Evolutionary conservation across 345 rosid species (phyloP), one percentile per base, ranked within the genome.

Genomic region (Citrus australasica): DNA sequence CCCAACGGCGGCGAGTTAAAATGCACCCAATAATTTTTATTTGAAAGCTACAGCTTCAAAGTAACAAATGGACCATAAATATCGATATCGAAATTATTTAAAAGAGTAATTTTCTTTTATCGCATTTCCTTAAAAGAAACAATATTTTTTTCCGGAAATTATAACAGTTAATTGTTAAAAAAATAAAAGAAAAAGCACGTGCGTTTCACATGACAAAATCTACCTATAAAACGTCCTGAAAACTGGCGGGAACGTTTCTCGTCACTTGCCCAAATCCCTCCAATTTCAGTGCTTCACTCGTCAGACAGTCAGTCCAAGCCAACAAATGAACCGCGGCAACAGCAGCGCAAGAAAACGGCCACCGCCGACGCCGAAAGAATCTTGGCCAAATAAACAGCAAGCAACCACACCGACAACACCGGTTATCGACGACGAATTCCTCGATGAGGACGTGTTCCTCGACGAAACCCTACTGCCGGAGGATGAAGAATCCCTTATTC

Each of bases 401-500:
- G 87, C 89, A n/a, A 76, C 7, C 10, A 71, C 56, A 77, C 81
- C 88, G 21, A 74, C 9, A 11, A 59, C 38, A 77, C 80, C 71
- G 80, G 55, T 79, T 62, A 68, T 60, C 74, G 97, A 89, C 1
- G 99, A 95, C 7, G 99, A 95, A 2, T 89, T 95, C 81, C 73
- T 88, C 14, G 98, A 93, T 71, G 99, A 95, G 82, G 98, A 94
- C 72, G 93, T 94, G 68, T 90, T 89, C 79, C 80, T 89, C 2
- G 97, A 94, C 67, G 98, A 95, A 86, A 83, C 89, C 91, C 91
- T 91, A 35, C 40, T 91, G 40, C 70, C 28, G 6, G 93, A 90
- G 27, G 95, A 89, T 24, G 95, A 90, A 80, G 97, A 91, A 69
- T 84, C 87, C 40, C 88, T 92, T 82, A 89, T 93, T 60, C 91